phyloP scores from a whole-genome alignment of 108 stramenopile species.

The Pinguiococcus pyrenoidosus region DNA sequence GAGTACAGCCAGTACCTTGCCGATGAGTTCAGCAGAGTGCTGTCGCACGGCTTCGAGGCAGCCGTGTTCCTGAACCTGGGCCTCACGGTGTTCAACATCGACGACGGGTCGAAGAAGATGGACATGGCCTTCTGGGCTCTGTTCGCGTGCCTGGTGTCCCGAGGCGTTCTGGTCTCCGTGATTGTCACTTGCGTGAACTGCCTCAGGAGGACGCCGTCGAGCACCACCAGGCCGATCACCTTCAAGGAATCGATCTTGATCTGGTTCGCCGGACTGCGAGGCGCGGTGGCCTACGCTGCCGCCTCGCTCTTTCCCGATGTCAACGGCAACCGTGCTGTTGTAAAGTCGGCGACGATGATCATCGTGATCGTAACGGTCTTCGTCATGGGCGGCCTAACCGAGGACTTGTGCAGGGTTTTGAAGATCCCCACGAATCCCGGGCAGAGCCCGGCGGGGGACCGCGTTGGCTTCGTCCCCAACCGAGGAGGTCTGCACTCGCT shows the following conservation, averaged over 20 bases:
- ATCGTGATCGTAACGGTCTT: neutral
- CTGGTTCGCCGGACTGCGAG: slow-evolving; percentile 12
- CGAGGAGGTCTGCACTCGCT: no score
- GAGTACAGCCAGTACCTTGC: slow-evolving; percentile 29
- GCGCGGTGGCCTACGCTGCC: slow-evolving; percentile 8
- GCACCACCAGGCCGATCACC: neutral
- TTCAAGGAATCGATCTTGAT: neutral
- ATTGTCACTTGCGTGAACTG: neutral
- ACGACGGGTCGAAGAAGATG: slow-evolving; percentile 16
- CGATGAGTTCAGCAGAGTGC: slow-evolving; percentile 44
- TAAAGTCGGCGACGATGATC: neutral
- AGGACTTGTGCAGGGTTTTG: no score
- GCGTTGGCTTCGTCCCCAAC: no score
- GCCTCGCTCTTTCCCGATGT: neutral
- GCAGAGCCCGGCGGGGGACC: no score
- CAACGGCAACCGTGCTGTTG: neutral
- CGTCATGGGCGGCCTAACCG: neutral
- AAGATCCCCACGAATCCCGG: no score
- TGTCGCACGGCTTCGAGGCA: slow-evolving; percentile 54
- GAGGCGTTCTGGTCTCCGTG: neutral
- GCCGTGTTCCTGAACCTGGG: slow-evolving; percentile 73
- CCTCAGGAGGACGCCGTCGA: neutral
- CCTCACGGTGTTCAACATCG: slow-evolving; percentile 40
- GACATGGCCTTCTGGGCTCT: slow-evolving; percentile 42
- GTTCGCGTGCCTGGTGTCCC: slow-evolving; percentile 13